phyloP scores from a whole-genome alignment of 2,329 filamentous ascomycete species.

The Penicillium sp. region DNA sequence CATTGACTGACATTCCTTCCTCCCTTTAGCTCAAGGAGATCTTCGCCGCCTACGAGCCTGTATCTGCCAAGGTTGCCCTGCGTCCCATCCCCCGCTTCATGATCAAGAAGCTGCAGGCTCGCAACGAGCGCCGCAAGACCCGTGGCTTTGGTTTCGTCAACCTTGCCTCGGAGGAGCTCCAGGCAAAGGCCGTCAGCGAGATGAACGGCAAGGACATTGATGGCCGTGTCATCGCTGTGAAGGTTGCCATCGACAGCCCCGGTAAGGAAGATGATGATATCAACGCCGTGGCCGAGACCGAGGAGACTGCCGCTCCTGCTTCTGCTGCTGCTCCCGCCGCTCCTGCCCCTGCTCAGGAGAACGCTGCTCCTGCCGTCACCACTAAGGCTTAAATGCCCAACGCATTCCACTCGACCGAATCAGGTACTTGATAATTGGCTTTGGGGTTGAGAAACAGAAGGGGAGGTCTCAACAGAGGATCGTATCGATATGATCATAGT shows the following conservation, averaged over 20 bases:
- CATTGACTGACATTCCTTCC: slow-evolving; percentile 25
- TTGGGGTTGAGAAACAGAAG: slow-evolving; percentile 14
- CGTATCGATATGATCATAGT: slow-evolving; percentile 32
- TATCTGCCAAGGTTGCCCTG: slow-evolving; percentile 96
- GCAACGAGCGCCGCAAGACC: slow-evolving; percentile 96
- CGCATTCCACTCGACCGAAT: slow-evolving; percentile 22
- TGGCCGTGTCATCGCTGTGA: slow-evolving; percentile 98
- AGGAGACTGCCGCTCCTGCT: slow-evolving; percentile 44
- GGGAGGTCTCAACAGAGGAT: slow-evolving; percentile 2
- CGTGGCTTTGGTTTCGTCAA: slow-evolving; percentile 99
- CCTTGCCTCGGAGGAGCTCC: slow-evolving; percentile 88
- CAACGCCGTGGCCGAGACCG: slow-evolving; percentile 49
- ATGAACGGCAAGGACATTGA: slow-evolving; percentile 99
- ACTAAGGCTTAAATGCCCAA: slow-evolving; percentile 32
- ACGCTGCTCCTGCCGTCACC: slow-evolving; percentile 26
- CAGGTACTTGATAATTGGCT: slow-evolving; percentile 18
- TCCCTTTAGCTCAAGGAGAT: slow-evolving; percentile 84
- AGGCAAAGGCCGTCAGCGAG: slow-evolving; percentile 94
- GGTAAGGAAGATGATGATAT: slow-evolving; percentile 90
- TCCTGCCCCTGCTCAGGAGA: slow-evolving; percentile 31
- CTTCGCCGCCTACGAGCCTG: slow-evolving; percentile 87
- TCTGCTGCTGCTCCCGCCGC: slow-evolving; percentile 36
- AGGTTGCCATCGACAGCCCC: slow-evolving; percentile 99
- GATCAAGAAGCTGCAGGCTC: slow-evolving; percentile 99
- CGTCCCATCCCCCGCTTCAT: slow-evolving; percentile 99